phyloP scores from a whole-genome alignment of 2,329 filamentous ascomycete genomes.

The Xylaria sp. region DNA sequence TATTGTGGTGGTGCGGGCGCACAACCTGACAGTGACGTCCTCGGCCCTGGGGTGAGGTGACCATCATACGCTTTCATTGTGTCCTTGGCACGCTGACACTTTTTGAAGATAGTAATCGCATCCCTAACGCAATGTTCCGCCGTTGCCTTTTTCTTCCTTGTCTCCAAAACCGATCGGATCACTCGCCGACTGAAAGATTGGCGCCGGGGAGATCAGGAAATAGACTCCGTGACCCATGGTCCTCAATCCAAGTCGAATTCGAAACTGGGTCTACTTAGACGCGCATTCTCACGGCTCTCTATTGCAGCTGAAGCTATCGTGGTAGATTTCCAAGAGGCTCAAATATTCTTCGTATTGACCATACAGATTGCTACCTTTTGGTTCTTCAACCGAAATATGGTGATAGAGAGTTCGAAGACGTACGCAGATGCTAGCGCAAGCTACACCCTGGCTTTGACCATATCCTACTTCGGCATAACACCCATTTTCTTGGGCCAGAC shows the following conservation, averaged over 20 bases:
- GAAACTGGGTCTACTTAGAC: neutral
- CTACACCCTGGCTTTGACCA: neutral
- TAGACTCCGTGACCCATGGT: neutral
- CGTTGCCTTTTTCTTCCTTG: neutral
- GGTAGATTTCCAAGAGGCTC: constrained; percentile 19
- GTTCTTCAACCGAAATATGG: neutral
- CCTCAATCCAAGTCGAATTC: neutral
- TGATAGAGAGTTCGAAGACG: neutral
- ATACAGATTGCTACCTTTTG: constrained; percentile 13
- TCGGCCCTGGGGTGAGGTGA: neutral
- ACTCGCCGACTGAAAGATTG: neutral
- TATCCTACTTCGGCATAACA: neutral
- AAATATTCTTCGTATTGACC: constrained; percentile 8
- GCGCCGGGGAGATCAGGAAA: neutral
- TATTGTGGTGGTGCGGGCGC: neutral
- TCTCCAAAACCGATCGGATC: neutral
- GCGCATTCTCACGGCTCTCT: neutral
- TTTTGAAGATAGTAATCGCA: neutral
- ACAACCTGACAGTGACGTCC: neutral
- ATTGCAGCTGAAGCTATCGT: neutral
- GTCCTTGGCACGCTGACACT: neutral
- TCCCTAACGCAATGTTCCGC: neutral
- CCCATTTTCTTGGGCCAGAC: constrained; percentile 16
- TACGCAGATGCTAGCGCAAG: neutral
- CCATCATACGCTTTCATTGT: neutral